Base-by-base conservation (phyloP, 2,329 filamentous ascomycete genomes). In the Dactylellina drechsleri region DNA sequence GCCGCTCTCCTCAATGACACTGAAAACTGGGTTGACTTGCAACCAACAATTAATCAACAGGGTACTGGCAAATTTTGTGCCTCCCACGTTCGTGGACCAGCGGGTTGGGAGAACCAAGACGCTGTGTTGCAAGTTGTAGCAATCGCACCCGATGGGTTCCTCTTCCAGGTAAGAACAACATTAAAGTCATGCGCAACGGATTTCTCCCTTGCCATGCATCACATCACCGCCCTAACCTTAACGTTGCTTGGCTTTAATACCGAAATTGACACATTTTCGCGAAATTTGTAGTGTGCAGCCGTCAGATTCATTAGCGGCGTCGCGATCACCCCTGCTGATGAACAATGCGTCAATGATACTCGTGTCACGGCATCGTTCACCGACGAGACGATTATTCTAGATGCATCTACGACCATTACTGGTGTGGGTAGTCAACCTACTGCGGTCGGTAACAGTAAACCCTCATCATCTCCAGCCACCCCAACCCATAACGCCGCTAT, bases 111-210 rank as follows among this genome's bases (percentile, higher is more conserved):
- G 12, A 66, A 60, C 15, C n/a, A 66, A 18, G 66, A 76, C 28
- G 72, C 18, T 28, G 72, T 71, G 16, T n/a, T 76, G 16, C 72
- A 76, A 16, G 57, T 76, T 7, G 61, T 70, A 15, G 62, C 62
- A 4, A 57, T 13, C 13, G 65, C 72, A 13, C 56, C 72, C 4
- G 72, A 76, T 54, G 72, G 72, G 15, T 76, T 47, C 20, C 60
- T 71, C 6, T 71, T 76, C 31, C 72, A 76, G 60, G 72, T 76
- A 53, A 50, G 49, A 40, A 45, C 23, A 36, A 6, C 40, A 23
- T 36, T 43, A 18, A 13, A 16, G 7, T 23, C 2, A 50, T 23
- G 47, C 47, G 49, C 10, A 20, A 45, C 43, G 43, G 16, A 47
- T 47, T 47, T 28, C 6, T 36, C 31, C 31, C 23, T 28, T 18